Conservation (phyloP, 1,284 basidiomycete species). For the Gymnopus androsaceus region DNA sequence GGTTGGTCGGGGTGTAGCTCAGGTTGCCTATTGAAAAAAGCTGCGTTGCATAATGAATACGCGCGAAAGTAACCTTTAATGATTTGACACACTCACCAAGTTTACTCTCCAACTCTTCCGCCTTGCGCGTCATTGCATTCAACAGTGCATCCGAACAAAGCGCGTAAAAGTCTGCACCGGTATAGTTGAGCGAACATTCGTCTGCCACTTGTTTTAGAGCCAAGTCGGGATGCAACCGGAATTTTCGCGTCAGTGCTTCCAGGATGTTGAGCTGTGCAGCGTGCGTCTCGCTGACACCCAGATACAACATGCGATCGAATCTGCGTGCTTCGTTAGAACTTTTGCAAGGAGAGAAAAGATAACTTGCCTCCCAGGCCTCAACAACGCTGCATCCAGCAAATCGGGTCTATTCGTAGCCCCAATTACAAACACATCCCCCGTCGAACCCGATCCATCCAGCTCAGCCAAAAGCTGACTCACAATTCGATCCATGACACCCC, state of each 20-base stretch:
- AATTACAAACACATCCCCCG: conserved; percentile 88
- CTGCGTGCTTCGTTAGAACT: conserved; percentile 41
- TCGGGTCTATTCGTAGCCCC: conserved; percentile 98
- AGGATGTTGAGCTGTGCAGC: conserved; percentile 87
- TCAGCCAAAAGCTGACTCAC: conserved; percentile 96
- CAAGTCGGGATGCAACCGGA: conserved; percentile 76
- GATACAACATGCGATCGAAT: conserved; percentile 97
- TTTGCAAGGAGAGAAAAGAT: conserved; percentile 4
- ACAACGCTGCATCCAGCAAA: conserved; percentile 88
- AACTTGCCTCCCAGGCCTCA: conserved; percentile 84
- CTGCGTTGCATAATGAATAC: conserved; percentile 33
- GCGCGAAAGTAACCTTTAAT: neutral
- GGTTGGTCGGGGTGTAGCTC: conserved; percentile 51
- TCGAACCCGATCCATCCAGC: conserved; percentile 86
- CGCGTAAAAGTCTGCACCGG: conserved; percentile 98
- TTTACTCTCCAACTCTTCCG: conserved; percentile 73
- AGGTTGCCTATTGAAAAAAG: conserved; percentile 47
- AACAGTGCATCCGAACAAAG: conserved; percentile 96
- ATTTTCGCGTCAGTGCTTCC: conserved; percentile 90
- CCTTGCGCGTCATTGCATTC: conserved; percentile 91
- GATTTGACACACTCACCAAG: conserved; percentile 49
- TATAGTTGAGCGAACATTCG: conserved; percentile 89
- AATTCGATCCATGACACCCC: conserved; percentile 97
- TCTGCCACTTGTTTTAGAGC: conserved; percentile 71
- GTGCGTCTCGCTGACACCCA: conserved; percentile 90